Evolutionary conservation across 768 basidiomycete species (phyloP), one percentile per base, ranked within the genome.

Genomic region (Tulasnella sp.): DNA sequence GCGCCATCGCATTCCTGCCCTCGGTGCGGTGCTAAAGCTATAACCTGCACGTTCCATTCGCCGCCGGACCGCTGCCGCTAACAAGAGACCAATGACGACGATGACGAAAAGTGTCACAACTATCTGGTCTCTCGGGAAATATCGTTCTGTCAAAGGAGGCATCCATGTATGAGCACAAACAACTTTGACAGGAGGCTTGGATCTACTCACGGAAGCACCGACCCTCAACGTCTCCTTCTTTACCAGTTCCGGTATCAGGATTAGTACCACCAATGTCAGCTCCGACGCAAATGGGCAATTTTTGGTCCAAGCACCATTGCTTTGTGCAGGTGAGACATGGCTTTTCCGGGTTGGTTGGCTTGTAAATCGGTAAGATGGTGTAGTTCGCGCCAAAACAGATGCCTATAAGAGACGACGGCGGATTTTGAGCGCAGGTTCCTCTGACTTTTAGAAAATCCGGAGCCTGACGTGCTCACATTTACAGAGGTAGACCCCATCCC

Each of bases 161-260:
- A 74, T 78, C 80, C 74, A 81, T 82, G 82, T 82, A 82, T 80
- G 84, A 84, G 52, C 46, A 62, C 3, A 31, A 34, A 77, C 56
- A 21, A 81, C 79, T 88, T 94, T 83, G 85, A 96, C 95, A 94
- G 86, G 97, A 97, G 88, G 95, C 97, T 84, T 39, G 24, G 12
- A 40, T 14, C 81, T 77, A 89, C 95, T 83, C 86, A 97, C 96
- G 94, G 87, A 97, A 97, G 88, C 96, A 98, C 84, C 96, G 88
- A 79, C 96, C 95, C 87, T 97, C 95, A 34, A 98, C 94, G 85
- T 97, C 95, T 62, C 96, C 96, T 85, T 97, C 96, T 84, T 94
- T 96, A 44, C 96, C 96, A 7, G 95, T 97, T 18, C 93, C 95
- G 24, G 94, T 96, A 85, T 98, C 96, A 38, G 94, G 94, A 85